These are phyloP conservation scores for Zymoseptoria tritici DNA, from an alignment of 2,329 filamentous ascomycete species.

Conservation along the genomic window DNA sequence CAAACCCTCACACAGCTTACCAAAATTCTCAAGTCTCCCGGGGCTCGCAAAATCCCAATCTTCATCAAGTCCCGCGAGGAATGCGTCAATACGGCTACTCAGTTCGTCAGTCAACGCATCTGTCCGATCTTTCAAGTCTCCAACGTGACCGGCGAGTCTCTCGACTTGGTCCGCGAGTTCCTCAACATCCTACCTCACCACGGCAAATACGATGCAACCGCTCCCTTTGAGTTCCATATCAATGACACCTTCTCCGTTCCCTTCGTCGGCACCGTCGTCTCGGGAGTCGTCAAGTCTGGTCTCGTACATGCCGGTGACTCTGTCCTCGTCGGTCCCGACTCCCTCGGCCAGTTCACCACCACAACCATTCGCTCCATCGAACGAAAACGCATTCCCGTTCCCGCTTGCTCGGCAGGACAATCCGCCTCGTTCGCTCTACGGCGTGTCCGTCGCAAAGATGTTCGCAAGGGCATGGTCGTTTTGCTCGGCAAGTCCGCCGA, in stretches of 20 bases:
- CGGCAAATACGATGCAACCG: slow-evolving; percentile 80
- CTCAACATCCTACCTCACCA: slow-evolving; percentile 93
- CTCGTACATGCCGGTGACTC: slow-evolving; percentile 85
- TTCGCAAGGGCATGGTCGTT: slow-evolving; percentile 96
- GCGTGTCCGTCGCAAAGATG: slow-evolving; percentile 79
- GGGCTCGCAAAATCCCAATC: slow-evolving; percentile 88
- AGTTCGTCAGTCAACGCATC: slow-evolving; percentile 91
- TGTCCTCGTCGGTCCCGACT: slow-evolving; percentile 83
- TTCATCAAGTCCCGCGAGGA: slow-evolving; percentile 89
- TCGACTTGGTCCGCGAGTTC: slow-evolving; percentile 86
- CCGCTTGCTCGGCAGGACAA: slow-evolving; percentile 82
- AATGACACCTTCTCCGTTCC: slow-evolving; percentile 98
- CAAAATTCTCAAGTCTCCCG: slow-evolving; percentile 88
- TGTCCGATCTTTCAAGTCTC: slow-evolving; percentile 97
- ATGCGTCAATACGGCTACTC: slow-evolving; percentile 88
- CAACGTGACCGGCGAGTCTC: slow-evolving; percentile 87
- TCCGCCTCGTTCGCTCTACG: slow-evolving; percentile 88
- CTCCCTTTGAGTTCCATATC: slow-evolving; percentile 87
- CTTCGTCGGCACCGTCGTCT: slow-evolving; percentile 92
- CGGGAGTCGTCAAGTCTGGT: slow-evolving; percentile 77
- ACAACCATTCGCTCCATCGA: slow-evolving; percentile 90
- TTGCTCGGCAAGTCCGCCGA: slow-evolving; percentile 64
- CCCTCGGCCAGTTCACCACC: slow-evolving; percentile 77
- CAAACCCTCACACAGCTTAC: slow-evolving; percentile 88
- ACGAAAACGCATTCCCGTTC: slow-evolving; percentile 82